phyloP scores from a whole-genome alignment of 192 early-diverging fungal genomes.

The Lunasporangiospora selenospora region DNA sequence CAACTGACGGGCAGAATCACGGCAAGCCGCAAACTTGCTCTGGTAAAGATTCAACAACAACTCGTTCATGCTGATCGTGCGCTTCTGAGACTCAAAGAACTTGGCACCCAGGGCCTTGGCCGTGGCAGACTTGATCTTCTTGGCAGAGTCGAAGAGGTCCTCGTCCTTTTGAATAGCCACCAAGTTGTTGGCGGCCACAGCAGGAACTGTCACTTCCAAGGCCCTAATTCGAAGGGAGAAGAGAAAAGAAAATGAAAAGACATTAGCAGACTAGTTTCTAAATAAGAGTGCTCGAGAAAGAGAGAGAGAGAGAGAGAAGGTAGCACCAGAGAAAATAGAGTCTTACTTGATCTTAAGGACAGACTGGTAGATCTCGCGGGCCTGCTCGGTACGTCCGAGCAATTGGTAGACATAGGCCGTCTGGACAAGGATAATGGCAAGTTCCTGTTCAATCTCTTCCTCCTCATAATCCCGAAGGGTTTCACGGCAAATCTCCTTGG shows the following conservation, averaged over 20 bases:
- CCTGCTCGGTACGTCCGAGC: constrained; percentile 57
- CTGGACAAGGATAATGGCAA: constrained; percentile 67
- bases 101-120: constrained; percentile 65
- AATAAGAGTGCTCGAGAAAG: too few relatives aligned
- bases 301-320: too few relatives aligned
- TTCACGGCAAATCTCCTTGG: constrained; percentile 59
- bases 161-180: constrained; percentile 60
- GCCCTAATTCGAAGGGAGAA: constrained; percentile 28
- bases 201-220: constrained; percentile 61
- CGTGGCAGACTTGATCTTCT: constrained; percentile 61
- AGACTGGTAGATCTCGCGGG: constrained; percentile 63
- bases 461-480: constrained; percentile 62
- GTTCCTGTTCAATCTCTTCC: constrained; percentile 70
- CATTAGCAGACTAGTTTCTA: background rate
- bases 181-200: constrained; percentile 76
- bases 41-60: constrained; percentile 61
- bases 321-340: too few relatives aligned
- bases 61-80: constrained; percentile 69
- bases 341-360: constrained; percentile 63
- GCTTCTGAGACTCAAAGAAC: constrained; percentile 62
- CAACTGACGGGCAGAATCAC: constrained; percentile 56
- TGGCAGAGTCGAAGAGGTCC: constrained; percentile 63
- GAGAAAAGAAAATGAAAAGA: background rate
- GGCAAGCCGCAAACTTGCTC: constrained; percentile 61
- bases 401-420: constrained; percentile 73